Evolutionary conservation across 2,329 filamentous ascomycete species (phyloP).

Genomic region (Trichoderma endophyticum): DNA sequence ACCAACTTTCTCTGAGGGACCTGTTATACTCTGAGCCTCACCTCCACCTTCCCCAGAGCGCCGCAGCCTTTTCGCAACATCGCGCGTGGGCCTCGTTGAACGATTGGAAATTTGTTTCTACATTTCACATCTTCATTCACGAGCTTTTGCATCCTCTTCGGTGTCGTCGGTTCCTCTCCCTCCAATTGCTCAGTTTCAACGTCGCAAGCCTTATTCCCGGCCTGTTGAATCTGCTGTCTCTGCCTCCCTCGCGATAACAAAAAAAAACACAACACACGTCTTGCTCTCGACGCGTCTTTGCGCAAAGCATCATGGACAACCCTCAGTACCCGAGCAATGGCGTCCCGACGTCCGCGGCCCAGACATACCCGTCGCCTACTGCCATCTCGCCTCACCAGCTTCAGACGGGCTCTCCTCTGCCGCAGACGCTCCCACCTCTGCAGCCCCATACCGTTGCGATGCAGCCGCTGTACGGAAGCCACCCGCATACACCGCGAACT

Average conservation of each 20-base stretch:
- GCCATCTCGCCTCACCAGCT: slow-evolving; percentile 52
- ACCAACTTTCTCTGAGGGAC: slow-evolving; percentile 30
- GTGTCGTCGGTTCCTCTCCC: background rate
- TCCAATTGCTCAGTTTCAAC: slow-evolving; percentile 17
- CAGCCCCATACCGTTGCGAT: slow-evolving; percentile 45
- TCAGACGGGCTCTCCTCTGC: slow-evolving; percentile 45
- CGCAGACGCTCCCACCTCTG: slow-evolving; percentile 56
- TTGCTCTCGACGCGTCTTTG: slow-evolving; percentile 31
- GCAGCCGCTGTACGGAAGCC: slow-evolving; percentile 52
- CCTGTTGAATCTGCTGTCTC: background rate
- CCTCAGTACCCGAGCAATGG: slow-evolving; percentile 53
- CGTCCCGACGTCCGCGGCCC: slow-evolving; percentile 49
- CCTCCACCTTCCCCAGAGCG: slow-evolving; percentile 32
- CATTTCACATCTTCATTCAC: slow-evolving; percentile 18
- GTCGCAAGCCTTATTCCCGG: background rate
- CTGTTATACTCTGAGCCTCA: slow-evolving; percentile 40
- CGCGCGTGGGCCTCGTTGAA: slow-evolving; percentile 26
- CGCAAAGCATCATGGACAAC: slow-evolving; percentile 51
- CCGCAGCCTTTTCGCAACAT: slow-evolving; percentile 27
- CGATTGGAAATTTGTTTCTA: background rate
- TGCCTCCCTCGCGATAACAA: background rate
- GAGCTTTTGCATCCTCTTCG: background rate
- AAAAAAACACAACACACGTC: background rate
- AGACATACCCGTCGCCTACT: slow-evolving; percentile 50
- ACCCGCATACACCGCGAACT: slow-evolving; percentile 60